Percentiles rank a stretch among this genome's conserved stretches.
These are phyloP conservation scores for Noccaea caerulescens DNA, from an alignment of 345 rosid genomes.

Conservation along the genomic window DNA sequence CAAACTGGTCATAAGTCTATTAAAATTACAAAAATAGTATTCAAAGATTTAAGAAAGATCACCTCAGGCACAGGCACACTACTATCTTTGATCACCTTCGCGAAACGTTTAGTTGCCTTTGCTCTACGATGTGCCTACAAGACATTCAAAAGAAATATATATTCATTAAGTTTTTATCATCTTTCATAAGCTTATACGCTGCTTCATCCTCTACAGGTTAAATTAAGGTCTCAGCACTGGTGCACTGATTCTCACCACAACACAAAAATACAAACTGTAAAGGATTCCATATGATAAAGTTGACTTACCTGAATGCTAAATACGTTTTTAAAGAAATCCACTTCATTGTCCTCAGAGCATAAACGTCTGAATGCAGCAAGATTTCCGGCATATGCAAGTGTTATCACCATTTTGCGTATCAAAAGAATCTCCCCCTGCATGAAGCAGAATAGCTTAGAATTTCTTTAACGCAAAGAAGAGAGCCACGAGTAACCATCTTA, in stretches of 20 bases:
- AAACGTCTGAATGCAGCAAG: conserved; percentile 59
- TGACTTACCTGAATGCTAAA: conserved; percentile 66
- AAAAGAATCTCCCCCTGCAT: conserved; percentile 88
- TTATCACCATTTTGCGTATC: conserved; percentile 68
- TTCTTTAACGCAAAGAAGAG: conserved; percentile 4
- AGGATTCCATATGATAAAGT: neutral
- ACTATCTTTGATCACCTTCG: conserved; percentile 49
- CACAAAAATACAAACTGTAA: neutral
- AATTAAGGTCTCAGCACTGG: too few species aligned
- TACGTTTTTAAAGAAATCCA: conserved; percentile 79
- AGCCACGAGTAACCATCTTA: neutral
- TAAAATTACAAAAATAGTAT: neutral
- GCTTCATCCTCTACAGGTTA: neutral
- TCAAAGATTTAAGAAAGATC: conserved; percentile 26
- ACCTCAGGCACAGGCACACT: conserved; percentile 63
- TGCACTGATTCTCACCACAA: neutral
- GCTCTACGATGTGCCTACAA: conserved; percentile 76
- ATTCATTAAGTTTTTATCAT: neutral
- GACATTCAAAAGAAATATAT: conserved; percentile 6
- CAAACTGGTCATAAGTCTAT: neutral
- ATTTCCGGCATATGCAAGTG: conserved; percentile 62
- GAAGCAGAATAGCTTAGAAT: conserved; percentile 35
- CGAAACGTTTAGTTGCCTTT: conserved; percentile 62
- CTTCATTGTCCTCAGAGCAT: conserved; percentile 75
- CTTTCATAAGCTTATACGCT: neutral